Percentiles rank a stretch among this genome's conserved stretches.
phyloP scores from a whole-genome alignment of 306 rosid genomes.

The Medicago lupulina region DNA sequence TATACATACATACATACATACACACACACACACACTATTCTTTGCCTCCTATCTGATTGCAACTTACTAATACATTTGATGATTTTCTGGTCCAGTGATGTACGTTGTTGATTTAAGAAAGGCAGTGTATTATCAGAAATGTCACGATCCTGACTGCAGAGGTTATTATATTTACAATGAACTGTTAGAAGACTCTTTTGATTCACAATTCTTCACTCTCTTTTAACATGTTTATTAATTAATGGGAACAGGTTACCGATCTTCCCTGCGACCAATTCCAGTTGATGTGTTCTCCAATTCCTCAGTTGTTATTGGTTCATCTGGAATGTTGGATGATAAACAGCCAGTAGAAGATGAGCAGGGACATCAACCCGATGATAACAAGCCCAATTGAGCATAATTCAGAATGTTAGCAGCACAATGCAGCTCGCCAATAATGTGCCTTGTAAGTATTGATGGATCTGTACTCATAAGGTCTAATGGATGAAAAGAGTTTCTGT shows the following conservation, averaged over 20 bases:
- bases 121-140: conserved; percentile 87
- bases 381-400: conserved; percentile 32
- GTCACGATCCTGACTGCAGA: conserved; percentile 95
- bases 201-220: conserved; percentile 12
- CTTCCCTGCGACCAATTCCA: conserved; percentile 75
- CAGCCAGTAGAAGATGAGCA: conserved; percentile 39
- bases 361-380: conserved; percentile 39
- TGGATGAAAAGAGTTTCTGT: not conserved
- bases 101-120: conserved; percentile 82
- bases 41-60: conserved; percentile 34
- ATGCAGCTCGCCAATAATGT: conserved; percentile 9
- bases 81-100: conserved; percentile 70
- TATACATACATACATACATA: no score
- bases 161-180: conserved; percentile 51
- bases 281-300: conserved; percentile 53
- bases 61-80: conserved; percentile 44
- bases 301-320: conserved; percentile 46
- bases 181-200: conserved; percentile 3
- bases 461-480: not conserved
- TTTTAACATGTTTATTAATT: conserved; percentile 34
- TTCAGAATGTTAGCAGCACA: conserved; percentile 23
- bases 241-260: conserved; percentile 75
- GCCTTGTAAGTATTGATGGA: not conserved
- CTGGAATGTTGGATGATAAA: conserved; percentile 45
- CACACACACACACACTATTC: no score